These are phyloP conservation scores for Linderniella brevidens DNA, from an alignment of 257 asterid species.

Conservation along the genomic window DNA sequence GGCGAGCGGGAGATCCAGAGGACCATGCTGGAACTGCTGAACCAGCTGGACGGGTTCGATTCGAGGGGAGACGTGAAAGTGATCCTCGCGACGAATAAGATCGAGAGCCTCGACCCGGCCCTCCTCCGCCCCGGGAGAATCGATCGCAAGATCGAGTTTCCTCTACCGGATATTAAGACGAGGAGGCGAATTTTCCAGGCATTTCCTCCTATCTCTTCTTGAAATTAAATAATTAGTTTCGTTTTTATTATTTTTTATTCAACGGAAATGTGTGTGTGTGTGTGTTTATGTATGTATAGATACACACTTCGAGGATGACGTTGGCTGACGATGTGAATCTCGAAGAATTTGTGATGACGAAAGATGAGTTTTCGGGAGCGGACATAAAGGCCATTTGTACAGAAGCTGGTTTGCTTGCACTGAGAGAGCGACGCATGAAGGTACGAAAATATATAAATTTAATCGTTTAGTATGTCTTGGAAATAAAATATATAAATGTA, in stretches of 20 bases:
- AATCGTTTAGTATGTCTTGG: too few species aligned
- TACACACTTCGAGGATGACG: constrained; percentile 47
- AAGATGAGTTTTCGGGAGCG: constrained; percentile 46
- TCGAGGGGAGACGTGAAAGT: constrained; percentile 25
- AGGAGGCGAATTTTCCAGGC: constrained; percentile 46
- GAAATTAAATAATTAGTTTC: too few species aligned
- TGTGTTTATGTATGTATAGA: constrained; percentile 20
- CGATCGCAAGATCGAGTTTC: constrained; percentile 39
- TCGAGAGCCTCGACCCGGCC: constrained; percentile 35
- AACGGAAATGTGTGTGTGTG: not conserved
- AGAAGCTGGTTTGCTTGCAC: constrained; percentile 48
- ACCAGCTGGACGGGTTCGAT: constrained; percentile 24
- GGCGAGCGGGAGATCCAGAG: constrained; percentile 98
- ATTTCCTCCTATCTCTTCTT: not conserved
- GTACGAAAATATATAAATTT: constrained; percentile 11
- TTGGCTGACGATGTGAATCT: constrained; percentile 43
- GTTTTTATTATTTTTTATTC: too few species aligned
- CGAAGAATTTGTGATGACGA: constrained; percentile 48
- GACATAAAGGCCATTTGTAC: constrained; percentile 50
- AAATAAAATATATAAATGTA: too few species aligned
- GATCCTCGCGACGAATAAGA: constrained; percentile 22
- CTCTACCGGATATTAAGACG: constrained; percentile 46
- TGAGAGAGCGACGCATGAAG: constrained; percentile 55
- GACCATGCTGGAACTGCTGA: constrained; percentile 63
- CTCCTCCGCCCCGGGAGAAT: constrained; percentile 46